Evolutionary conservation across 2,329 filamentous ascomycete genomes (phyloP).

Genomic region (Stagonosporopsis chrysanthemi): DNA sequence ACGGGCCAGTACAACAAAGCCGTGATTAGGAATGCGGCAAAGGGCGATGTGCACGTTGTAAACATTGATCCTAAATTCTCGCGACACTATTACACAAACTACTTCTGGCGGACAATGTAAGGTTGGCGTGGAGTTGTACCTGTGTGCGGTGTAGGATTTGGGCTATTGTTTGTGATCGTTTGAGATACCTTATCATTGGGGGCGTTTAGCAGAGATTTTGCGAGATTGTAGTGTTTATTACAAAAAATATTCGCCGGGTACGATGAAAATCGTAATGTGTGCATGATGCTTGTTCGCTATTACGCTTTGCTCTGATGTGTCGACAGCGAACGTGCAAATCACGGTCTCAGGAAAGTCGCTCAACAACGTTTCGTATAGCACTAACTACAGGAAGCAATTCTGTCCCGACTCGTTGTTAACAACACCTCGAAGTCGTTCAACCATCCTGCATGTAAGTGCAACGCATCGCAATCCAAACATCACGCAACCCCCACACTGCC

Average conservation of each 20-base stretch:
- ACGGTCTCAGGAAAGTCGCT: background rate
- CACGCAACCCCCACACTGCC: background rate
- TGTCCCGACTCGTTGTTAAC: background rate
- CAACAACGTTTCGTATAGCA: background rate
- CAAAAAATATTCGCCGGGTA: background rate
- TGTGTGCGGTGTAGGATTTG: background rate
- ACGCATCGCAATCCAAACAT: background rate
- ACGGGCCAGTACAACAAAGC: constrained; percentile 85
- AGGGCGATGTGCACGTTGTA: constrained; percentile 92
- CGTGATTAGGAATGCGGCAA: constrained; percentile 81
- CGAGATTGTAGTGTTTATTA: background rate
- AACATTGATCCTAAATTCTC: constrained; percentile 94
- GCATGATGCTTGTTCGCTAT: background rate
- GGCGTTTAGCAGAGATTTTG: background rate
- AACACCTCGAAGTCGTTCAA: background rate
- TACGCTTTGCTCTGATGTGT: background rate
- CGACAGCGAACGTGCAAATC: background rate
- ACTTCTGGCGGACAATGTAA: constrained; percentile 89
- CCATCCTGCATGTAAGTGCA: background rate
- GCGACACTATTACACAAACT: constrained; percentile 90
- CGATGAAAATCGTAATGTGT: background rate
- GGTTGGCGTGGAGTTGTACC: too few species aligned
- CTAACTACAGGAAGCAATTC: background rate
- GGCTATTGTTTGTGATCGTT: background rate
- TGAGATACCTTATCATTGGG: constrained; percentile 14